A percentile compares a stretch with the other conserved stretches of the same genome.
Evolutionary conservation across 805 yeast genomes (phyloP).

Genomic region (Lipomyces mesembrius): DNA sequence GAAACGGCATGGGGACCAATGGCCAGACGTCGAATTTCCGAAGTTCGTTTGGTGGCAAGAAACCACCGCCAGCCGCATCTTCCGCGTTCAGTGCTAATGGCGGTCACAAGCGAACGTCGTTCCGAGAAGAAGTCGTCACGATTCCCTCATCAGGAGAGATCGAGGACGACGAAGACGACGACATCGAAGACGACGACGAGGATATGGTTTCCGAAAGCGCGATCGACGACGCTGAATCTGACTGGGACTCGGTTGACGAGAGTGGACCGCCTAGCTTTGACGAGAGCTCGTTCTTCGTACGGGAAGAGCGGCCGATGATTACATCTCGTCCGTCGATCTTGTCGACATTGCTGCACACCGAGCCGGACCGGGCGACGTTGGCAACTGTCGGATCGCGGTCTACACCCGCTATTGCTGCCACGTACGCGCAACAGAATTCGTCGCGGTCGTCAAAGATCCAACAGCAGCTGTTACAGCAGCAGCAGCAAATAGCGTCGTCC

Average conservation of each 20-base stretch:
- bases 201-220: constrained; percentile 26
- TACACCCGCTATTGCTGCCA: constrained; percentile 30
- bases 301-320: constrained; percentile 42
- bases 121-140: constrained; percentile 29
- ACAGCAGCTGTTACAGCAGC: constrained; percentile 12
- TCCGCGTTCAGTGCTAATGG: neutral
- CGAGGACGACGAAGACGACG: constrained; percentile 24
- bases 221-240: constrained; percentile 45
- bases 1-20: constrained; percentile 6
- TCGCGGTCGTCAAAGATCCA: constrained; percentile 5
- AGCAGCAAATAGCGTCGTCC: neutral
- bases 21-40: constrained; percentile 14
- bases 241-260: constrained; percentile 49
- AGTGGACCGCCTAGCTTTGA: constrained; percentile 43
- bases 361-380: constrained; percentile 31
- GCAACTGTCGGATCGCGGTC: constrained; percentile 26
- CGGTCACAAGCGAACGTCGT: constrained; percentile 33
- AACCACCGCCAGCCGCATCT: neutral
- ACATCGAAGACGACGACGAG: constrained; percentile 22
- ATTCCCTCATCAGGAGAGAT: constrained; percentile 20
- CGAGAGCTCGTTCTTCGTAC: constrained; percentile 42
- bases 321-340: constrained; percentile 47
- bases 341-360: constrained; percentile 47
- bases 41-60: constrained; percentile 19
- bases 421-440: neutral